Evolutionary conservation across 2,329 filamentous ascomycete species (phyloP).

Genomic region (Lachnellula hyalina): DNA sequence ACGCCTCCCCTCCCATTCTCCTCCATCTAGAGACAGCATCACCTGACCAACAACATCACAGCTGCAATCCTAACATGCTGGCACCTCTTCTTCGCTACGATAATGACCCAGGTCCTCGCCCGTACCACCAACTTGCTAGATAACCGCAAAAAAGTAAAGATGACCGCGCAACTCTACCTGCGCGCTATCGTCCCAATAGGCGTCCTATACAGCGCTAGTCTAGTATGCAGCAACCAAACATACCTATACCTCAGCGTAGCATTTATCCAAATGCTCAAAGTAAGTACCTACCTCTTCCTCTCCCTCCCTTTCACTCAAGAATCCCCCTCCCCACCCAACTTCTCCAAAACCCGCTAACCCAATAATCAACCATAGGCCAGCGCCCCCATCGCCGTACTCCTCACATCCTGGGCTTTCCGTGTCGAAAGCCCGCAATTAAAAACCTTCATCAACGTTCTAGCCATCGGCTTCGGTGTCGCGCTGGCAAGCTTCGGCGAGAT

Average conservation of each 20-base stretch:
- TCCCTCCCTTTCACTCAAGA: not conserved
- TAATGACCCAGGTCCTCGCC: constrained; percentile 89
- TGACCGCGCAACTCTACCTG: constrained; percentile 91
- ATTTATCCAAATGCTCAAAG: constrained; percentile 98
- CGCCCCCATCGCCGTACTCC: constrained; percentile 83
- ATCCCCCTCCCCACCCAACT: too few species aligned
- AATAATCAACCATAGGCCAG: constrained; percentile 52
- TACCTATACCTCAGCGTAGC: constrained; percentile 91
- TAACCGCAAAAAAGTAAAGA: constrained; percentile 88
- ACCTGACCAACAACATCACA: constrained; percentile 9
- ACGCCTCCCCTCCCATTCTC: constrained; percentile 2
- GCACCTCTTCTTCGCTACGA: constrained; percentile 83
- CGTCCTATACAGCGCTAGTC: constrained; percentile 85
- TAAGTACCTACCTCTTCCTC: constrained; percentile 41
- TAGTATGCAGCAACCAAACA: constrained; percentile 92
- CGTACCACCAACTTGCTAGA: constrained; percentile 84
- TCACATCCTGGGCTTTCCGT: constrained; percentile 81
- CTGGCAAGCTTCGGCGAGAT: constrained; percentile 94
- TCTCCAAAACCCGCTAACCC: too few species aligned
- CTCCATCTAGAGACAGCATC: too few species aligned
- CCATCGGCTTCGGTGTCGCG: constrained; percentile 88
- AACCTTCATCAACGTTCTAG: constrained; percentile 82
- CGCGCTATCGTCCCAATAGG: constrained; percentile 90
- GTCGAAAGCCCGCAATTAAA: constrained; percentile 76
- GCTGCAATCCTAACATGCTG: constrained; percentile 86